Percentiles rank a stretch among this genome's conserved stretches.
phyloP scores from a whole-genome alignment of 75 land plant genomes.

The Cupressus sempervirens region DNA sequence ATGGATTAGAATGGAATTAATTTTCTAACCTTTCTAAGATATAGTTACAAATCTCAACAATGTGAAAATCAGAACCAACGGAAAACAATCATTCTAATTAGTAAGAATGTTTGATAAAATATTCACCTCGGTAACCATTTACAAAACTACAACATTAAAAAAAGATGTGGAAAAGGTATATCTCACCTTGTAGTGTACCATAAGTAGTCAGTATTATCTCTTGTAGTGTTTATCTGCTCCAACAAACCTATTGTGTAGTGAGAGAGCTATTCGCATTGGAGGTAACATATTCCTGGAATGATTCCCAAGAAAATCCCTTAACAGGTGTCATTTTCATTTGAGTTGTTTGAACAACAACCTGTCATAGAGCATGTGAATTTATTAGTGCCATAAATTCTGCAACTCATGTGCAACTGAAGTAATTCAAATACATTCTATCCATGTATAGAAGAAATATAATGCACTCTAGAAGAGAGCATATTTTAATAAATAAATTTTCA shows the following conservation, averaged over 20 bases:
- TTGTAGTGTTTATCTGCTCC: constrained; percentile 78
- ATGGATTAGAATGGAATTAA: background rate
- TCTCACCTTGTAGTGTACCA: constrained; percentile 90
- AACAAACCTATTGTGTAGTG: constrained; percentile 42
- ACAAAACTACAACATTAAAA: background rate
- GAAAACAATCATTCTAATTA: background rate
- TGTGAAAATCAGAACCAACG: background rate
- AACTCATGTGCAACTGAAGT: too few relatives aligned
- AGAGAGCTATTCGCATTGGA: constrained; percentile 41
- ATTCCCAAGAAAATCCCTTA: constrained; percentile 44
- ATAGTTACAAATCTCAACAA: background rate
- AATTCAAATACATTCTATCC: background rate
- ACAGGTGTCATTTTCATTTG: constrained; percentile 54
- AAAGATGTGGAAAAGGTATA: background rate
- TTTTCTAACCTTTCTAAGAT: too few relatives aligned
- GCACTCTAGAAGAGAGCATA: background rate
- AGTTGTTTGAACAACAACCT: constrained; percentile 64
- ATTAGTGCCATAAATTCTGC: background rate
- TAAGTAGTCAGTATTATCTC: constrained; percentile 75
- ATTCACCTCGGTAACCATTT: background rate
- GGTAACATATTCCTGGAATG: constrained; percentile 54
- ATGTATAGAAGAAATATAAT: background rate
- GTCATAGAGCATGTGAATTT: background rate
- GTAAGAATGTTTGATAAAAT: background rate
- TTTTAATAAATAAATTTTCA: background rate